These are phyloP conservation scores for Haberlea rhodopensis DNA, from an alignment of 257 asterid genomes.

Conservation along the genomic window DNA sequence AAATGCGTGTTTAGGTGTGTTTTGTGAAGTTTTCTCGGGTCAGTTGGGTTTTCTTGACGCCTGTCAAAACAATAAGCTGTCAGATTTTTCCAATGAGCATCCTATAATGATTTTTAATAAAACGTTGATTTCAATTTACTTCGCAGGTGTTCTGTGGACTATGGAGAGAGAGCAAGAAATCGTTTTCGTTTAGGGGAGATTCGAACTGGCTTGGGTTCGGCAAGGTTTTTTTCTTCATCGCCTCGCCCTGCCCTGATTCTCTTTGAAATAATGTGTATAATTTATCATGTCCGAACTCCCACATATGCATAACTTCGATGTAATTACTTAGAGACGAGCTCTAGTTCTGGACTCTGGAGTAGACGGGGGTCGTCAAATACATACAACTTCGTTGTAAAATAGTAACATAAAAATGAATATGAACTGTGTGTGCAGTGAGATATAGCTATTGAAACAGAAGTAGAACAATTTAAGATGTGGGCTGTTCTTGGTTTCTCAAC, in stretches of 20 bases:
- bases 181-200: slow-evolving; percentile 86
- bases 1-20: neutral
- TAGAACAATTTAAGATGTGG: neutral
- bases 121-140: slow-evolving; percentile 16
- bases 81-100: neutral
- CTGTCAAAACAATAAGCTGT: no score
- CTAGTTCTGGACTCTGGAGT: no score
- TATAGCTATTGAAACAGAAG: neutral
- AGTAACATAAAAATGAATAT: no score
- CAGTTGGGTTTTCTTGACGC: no score
- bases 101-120: neutral
- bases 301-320: neutral
- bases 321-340: no score
- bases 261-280: neutral
- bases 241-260: slow-evolving; percentile 3
- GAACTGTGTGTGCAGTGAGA: neutral
- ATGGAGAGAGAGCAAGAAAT: slow-evolving; percentile 64
- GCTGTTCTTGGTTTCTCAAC: slow-evolving; percentile 1
- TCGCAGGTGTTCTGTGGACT: slow-evolving; percentile 74
- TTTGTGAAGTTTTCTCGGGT: neutral
- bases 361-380: no score
- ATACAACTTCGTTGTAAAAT: no score
- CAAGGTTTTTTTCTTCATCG: slow-evolving; percentile 48
- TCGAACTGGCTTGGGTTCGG: slow-evolving; percentile 98
- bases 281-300: neutral